These are phyloP conservation scores for Porphyrellus sp. DNA, from an alignment of 1,284 basidiomycete species.

Conservation along the genomic window DNA sequence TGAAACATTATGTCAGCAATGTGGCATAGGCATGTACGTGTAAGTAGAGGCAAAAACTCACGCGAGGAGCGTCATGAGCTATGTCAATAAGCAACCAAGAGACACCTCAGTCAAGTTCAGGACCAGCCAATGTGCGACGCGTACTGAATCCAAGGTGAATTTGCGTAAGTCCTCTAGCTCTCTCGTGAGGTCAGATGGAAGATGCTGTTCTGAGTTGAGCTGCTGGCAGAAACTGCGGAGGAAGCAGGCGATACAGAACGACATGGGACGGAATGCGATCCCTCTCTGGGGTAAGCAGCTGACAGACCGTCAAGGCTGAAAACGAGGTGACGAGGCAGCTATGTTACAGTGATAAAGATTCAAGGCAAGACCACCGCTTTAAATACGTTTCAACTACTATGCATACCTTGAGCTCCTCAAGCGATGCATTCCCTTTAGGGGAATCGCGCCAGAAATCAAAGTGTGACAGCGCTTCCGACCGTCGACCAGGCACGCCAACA, in stretches of 20 bases:
- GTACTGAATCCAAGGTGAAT: constrained; percentile 10
- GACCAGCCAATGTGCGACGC: neutral
- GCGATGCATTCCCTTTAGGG: too few relatives aligned
- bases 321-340: too few relatives aligned
- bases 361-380: too few relatives aligned
- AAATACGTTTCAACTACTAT: too few relatives aligned
- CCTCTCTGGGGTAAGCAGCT: too few relatives aligned
- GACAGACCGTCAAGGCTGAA: too few relatives aligned
- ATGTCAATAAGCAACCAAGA: neutral
- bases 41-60: constrained; percentile 2
- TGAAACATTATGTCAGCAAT: neutral
- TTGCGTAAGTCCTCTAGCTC: neutral
- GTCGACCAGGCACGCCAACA: too few relatives aligned
- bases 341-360: too few relatives aligned
- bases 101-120: neutral
- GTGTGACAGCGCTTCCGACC: too few relatives aligned
- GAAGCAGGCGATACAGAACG: neutral
- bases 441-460: too few relatives aligned
- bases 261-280: neutral
- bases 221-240: neutral
- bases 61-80: constrained; percentile 22
- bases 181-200: neutral
- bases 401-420: too few relatives aligned
- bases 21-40: too few relatives aligned
- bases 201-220: neutral